Conservation (phyloP, 805 yeast genomes). For the Hermanozyma aechmeae region DNA sequence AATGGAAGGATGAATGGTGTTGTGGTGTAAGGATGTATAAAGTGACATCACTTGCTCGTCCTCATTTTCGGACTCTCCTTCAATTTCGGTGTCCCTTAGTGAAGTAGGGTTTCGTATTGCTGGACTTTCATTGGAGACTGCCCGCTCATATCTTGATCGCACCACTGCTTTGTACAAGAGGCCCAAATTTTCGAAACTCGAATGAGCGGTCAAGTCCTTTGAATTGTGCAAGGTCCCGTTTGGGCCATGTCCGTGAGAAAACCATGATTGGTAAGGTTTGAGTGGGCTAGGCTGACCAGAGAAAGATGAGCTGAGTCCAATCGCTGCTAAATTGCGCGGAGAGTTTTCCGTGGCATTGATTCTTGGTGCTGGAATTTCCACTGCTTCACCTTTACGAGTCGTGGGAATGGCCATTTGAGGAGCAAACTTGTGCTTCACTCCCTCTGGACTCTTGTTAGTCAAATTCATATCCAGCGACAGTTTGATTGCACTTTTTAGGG, state of each 20-base stretch:
- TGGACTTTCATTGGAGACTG: no score
- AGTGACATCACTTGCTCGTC: constrained; percentile 65
- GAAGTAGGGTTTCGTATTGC: no score
- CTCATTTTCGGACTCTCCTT: constrained; percentile 41
- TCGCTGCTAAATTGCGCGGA: no score
- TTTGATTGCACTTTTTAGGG: constrained; percentile 5
- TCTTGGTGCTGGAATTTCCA: constrained; percentile 50
- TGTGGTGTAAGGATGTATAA: constrained; percentile 43
- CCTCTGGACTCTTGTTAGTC: constrained; percentile 8
- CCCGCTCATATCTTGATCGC: constrained; percentile 5
- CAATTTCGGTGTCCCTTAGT: no score
- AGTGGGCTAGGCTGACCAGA: no score
- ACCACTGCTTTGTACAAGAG: constrained; percentile 15
- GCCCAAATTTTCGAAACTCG: constrained; percentile 20
- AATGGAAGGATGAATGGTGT: constrained; percentile 8
- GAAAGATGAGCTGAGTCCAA: no score
- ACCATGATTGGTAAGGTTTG: no score
- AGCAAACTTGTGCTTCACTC: constrained; percentile 14
- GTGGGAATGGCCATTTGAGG: constrained; percentile 72
- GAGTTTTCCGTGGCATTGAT: no score
- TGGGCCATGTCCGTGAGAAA: no score
- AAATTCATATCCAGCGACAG: constrained; percentile 4
- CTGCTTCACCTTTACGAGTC: constrained; percentile 67
- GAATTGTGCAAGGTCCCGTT: no score
- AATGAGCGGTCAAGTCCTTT: no score